A percentile compares a stretch with the other conserved stretches of the same genome.
These are phyloP conservation scores for Aspergillus bridgeri DNA, from an alignment of 495 filamentous ascomycete genomes.

Conservation along the genomic window DNA sequence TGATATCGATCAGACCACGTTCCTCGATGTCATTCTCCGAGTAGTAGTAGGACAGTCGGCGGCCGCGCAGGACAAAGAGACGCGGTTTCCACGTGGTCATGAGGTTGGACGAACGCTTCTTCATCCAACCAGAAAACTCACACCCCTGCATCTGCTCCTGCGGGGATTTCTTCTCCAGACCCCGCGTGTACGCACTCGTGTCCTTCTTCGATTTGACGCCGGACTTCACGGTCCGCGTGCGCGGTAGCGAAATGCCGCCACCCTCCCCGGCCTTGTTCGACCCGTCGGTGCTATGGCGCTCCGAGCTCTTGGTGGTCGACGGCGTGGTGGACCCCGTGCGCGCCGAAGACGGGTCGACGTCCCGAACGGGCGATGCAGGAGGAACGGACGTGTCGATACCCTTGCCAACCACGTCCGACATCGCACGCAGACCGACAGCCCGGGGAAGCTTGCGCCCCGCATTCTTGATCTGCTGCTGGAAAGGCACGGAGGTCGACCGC, in stretches of 20 bases:
- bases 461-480: constrained; percentile 34
- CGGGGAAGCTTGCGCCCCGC: constrained; percentile 48
- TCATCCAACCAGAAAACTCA: constrained; percentile 99
- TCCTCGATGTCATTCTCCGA: constrained; percentile 88
- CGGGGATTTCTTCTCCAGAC: constrained; percentile 77
- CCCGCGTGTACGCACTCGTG: constrained; percentile 88
- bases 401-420: constrained; percentile 64
- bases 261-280: constrained; percentile 63
- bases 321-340: constrained; percentile 84
- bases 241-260: constrained; percentile 45
- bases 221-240: constrained; percentile 32
- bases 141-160: constrained; percentile 80
- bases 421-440: constrained; percentile 67
- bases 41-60: constrained; percentile 94
- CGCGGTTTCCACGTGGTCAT: constrained; percentile 97
- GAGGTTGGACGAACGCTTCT: constrained; percentile 91
- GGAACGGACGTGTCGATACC: constrained; percentile 30
- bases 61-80: constrained; percentile 87
- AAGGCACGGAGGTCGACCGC: constrained; percentile 50
- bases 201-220: constrained; percentile 78
- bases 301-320: constrained; percentile 75
- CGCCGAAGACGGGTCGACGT: constrained; percentile 65
- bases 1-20: constrained; percentile 95
- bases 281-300: constrained; percentile 62
- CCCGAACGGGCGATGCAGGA: constrained; percentile 57